Conservation (phyloP, 139 green algal species). For the Dunaliella sp. region DNA sequence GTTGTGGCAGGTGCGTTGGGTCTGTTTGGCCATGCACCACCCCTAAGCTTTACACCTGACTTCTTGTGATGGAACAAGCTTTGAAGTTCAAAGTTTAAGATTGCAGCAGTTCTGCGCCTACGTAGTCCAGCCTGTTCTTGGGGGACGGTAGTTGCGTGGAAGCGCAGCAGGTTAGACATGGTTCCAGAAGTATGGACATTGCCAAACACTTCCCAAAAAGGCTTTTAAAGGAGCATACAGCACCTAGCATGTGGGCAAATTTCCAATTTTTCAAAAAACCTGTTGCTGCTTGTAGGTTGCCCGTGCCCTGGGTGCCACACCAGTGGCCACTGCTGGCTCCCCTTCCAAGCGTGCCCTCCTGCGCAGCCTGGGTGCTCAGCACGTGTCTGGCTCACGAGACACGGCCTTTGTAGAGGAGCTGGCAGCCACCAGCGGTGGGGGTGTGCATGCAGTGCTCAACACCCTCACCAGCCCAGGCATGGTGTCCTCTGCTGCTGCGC, state of each 20-base stretch:
- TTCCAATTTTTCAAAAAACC: not conserved
- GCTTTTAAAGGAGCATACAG: not conserved
- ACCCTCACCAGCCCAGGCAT: conserved; percentile 80
- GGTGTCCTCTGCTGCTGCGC: conserved; percentile 64
- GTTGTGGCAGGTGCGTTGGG: not conserved
- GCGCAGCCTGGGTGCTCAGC: conserved; percentile 44
- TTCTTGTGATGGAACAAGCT: too few relatives aligned
- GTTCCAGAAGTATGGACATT: not conserved
- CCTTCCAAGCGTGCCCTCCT: conserved; percentile 68
- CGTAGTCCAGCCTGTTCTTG: too few relatives aligned
- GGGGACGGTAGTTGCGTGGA: too few relatives aligned
- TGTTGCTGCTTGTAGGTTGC: not conserved
- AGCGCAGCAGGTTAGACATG: too few relatives aligned
- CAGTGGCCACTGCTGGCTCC: conserved; percentile 53
- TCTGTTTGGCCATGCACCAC: too few relatives aligned
- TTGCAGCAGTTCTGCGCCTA: too few relatives aligned
- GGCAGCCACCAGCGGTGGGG: conserved; percentile 10
- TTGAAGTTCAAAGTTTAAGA: too few relatives aligned
- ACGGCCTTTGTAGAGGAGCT: conserved; percentile 39
- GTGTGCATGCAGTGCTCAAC: conserved; percentile 76
- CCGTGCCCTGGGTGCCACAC: conserved; percentile 26
- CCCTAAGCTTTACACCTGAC: too few relatives aligned
- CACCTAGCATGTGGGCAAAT: not conserved
- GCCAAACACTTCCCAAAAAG: not conserved
- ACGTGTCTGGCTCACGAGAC: conserved; percentile 43